These are phyloP conservation scores for Metschnikowia anglica DNA, from an alignment of 805 yeast genomes.

Conservation along the genomic window DNA sequence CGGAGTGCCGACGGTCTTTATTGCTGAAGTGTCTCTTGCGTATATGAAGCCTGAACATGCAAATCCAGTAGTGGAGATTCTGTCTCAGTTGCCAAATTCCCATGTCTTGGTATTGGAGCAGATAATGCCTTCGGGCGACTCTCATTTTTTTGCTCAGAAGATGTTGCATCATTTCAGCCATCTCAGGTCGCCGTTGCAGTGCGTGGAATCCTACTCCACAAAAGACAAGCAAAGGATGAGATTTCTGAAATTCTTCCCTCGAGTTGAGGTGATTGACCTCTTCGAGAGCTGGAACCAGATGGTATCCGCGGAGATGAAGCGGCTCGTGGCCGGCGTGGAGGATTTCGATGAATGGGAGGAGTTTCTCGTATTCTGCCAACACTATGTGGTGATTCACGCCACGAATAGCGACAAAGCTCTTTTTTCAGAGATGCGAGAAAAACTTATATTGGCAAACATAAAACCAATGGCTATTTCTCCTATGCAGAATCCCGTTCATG, in stretches of 20 bases:
- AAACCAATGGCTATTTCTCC: neutral
- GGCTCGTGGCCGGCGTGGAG: slow-evolving; percentile 50
- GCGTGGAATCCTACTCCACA: slow-evolving; percentile 58
- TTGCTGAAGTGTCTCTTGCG: slow-evolving; percentile 82
- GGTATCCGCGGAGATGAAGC: slow-evolving; percentile 39
- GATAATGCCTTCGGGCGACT: slow-evolving; percentile 58
- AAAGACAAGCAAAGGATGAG: slow-evolving; percentile 49
- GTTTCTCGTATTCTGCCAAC: slow-evolving; percentile 71
- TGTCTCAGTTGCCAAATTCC: slow-evolving; percentile 47
- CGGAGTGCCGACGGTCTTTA: slow-evolving; percentile 51
- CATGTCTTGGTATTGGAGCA: slow-evolving; percentile 73
- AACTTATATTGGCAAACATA: neutral
- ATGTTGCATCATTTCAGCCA: slow-evolving; percentile 72
- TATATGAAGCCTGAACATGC: slow-evolving; percentile 72
- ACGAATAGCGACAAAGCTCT: slow-evolving; percentile 33
- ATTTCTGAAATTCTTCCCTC: slow-evolving; percentile 48
- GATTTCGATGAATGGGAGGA: slow-evolving; percentile 86
- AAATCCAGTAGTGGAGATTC: slow-evolving; percentile 53
- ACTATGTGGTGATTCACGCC: slow-evolving; percentile 68
- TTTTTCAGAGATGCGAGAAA: neutral
- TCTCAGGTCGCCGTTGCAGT: slow-evolving; percentile 64
- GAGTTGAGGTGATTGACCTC: slow-evolving; percentile 54
- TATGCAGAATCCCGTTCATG: slow-evolving; percentile 12
- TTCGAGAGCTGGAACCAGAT: slow-evolving; percentile 55
- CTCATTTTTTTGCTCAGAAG: slow-evolving; percentile 68